Conservation (phyloP, 176 grass and related monocot genomes). For the Carex myosuroides region DNA sequence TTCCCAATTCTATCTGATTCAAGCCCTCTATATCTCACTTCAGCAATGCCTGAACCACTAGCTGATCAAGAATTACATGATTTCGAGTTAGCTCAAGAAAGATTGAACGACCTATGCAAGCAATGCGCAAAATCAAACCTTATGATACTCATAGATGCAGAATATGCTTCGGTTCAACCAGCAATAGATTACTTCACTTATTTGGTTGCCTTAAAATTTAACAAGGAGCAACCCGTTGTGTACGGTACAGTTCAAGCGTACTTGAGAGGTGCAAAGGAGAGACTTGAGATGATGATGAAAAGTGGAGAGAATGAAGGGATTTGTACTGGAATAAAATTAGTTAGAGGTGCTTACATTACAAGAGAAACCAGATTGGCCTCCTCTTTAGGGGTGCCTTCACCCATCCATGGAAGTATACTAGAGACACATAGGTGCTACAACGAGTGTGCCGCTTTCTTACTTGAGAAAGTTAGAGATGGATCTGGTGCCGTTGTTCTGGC, state of each 20-base stretch:
- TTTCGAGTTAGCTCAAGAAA: constrained; percentile 47
- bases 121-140: constrained; percentile 51
- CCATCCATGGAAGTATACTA: constrained; percentile 50
- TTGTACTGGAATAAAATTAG: constrained; percentile 64
- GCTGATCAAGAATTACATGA: constrained; percentile 47
- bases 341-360: constrained; percentile 89
- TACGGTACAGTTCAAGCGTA: constrained; percentile 81
- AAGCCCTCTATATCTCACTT: constrained; percentile 64
- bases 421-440: constrained; percentile 91
- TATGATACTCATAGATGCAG: constrained; percentile 73
- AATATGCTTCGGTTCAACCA: constrained; percentile 84
- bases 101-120: constrained; percentile 43
- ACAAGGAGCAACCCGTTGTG: constrained; percentile 43
- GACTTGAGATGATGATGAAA: constrained; percentile 40
- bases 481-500: constrained; percentile 53
- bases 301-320: constrained; percentile 40
- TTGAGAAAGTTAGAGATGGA: constrained; percentile 59
- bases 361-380: constrained; percentile 47
- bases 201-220: constrained; percentile 42
- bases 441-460: constrained; percentile 63
- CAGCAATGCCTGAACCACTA: constrained; percentile 41
- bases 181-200: constrained; percentile 92
- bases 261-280: constrained; percentile 62
- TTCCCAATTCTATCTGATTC: constrained; percentile 64
- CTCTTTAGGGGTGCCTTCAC: constrained; percentile 64